Evolutionary conservation across 305 asterid genomes (phyloP), one percentile per base, ranked within the genome.

Genomic region (Plantago lanceolata): DNA sequence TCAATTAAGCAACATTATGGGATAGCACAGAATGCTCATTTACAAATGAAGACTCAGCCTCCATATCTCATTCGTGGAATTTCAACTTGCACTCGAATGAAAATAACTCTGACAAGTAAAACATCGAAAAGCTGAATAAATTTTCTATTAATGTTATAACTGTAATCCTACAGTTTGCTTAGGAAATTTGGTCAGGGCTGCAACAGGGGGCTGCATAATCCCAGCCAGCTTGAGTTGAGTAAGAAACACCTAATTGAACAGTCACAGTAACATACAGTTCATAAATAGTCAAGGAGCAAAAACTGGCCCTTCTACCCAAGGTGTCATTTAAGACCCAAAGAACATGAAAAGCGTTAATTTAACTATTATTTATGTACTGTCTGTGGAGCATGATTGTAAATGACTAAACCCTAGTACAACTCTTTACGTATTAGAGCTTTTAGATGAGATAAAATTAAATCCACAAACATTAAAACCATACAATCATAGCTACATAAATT

Each of bases 111-210:
- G 5, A 40, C 18, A 54, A 55, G 59, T 55, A 54, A 54, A 21
- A 20, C 16, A 53, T 53, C 16, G 1, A 51, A 48, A 51, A 51
- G 3, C 57, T 51, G 6, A 51, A 51, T 11, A 24, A 13, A 18
- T 24, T 53, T 53, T 53, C 59, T 4, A 13, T 14, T 5, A 14
- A 24, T 53, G 58, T 53, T 28, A 28, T 26, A 26, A 55, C 44
- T 55, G 59, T 54, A 54, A 54, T 15, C 29, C 33, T 17, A 54
- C 59, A 24, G 40, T 33, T 54, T 20, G 35, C 26, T 33, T 54
- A 19, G 4, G 35, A 16, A 37, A 28, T 35, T 40, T 40, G 47
- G 12, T 12, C 47, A 40, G 47, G 15, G 16, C 15, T 40, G 2
- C 47, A 40, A 8, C 15, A 12, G 16, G 47, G 4, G 2, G 47